A percentile compares a stretch with the other conserved stretches of the same genome.
Conservation (phyloP, 169 alveolate species). For the Babesia ovis region DNA sequence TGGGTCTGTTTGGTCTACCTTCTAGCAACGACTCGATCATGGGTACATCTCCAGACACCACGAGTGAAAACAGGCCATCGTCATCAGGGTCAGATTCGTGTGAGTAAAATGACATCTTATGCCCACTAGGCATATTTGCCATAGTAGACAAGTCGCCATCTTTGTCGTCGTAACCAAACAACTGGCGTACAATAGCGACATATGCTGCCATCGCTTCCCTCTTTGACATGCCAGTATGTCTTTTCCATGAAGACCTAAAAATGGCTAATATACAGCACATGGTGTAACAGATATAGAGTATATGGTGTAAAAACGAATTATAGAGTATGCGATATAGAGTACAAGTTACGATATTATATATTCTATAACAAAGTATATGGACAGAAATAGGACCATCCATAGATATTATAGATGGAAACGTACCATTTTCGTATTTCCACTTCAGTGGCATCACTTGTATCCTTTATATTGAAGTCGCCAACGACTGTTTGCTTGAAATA, state of each 20-base stretch:
- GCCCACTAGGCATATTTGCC: not conserved
- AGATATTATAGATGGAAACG: not conserved
- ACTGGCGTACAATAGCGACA: conserved; percentile 18
- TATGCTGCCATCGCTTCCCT: conserved; percentile 48
- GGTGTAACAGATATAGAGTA: not conserved
- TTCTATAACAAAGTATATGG: not conserved
- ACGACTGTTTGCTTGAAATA: conserved; percentile 45
- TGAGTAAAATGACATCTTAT: not conserved
- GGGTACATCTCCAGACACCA: not conserved
- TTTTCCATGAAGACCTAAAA: conserved; percentile 58
- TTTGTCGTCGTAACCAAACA: conserved; percentile 4
- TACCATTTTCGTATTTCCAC: conserved; percentile 25
- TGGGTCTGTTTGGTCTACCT: not conserved
- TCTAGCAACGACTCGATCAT: not conserved
- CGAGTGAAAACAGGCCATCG: conserved; percentile 28
- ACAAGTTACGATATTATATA: not conserved
- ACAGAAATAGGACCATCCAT: not conserved
- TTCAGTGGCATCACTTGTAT: not conserved
- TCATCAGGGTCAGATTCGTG: not conserved
- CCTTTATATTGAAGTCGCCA: conserved; percentile 37
- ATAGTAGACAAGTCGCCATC: not conserved
- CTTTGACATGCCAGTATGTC: conserved; percentile 36
- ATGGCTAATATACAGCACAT: too few relatives aligned
- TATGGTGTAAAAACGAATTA: not conserved
- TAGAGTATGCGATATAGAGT: not conserved